These are phyloP conservation scores for Iris macrosiphon DNA, from an alignment of 106 monocot species.

Conservation along the genomic window DNA sequence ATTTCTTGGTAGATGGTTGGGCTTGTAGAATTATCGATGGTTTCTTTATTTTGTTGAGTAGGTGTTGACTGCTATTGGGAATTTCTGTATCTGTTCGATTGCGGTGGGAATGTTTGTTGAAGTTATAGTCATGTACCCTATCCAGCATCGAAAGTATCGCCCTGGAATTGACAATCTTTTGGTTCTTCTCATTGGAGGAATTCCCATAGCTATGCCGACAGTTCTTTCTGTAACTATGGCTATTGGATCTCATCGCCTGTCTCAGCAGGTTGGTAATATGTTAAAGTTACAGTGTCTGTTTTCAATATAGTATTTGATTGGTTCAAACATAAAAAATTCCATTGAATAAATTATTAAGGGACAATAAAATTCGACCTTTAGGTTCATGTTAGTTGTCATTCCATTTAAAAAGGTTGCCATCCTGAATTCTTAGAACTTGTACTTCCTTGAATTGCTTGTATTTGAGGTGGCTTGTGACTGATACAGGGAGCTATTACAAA, in stretches of 20 bases:
- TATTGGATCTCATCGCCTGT: slow-evolving; percentile 33
- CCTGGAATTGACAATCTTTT: slow-evolving; percentile 42
- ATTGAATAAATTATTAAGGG: too few species aligned
- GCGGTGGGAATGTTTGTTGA: slow-evolving; percentile 52
- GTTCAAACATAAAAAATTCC: too few species aligned
- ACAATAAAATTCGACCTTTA: too few species aligned
- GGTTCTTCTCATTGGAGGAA: slow-evolving; percentile 42
- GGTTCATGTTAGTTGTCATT: too few species aligned
- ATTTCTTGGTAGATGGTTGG: neutral
- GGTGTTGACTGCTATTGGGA: slow-evolving; percentile 64
- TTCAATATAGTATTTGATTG: too few species aligned
- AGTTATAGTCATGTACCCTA: slow-evolving; percentile 58
- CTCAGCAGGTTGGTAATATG: slow-evolving; percentile 76
- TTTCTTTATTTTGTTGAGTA: neutral
- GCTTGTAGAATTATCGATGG: neutral
- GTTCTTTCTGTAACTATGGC: slow-evolving; percentile 38
- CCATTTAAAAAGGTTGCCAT: neutral
- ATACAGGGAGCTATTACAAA: slow-evolving; percentile 62
- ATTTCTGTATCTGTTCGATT: slow-evolving; percentile 73
- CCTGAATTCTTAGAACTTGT: neutral
- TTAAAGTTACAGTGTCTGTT: too few species aligned
- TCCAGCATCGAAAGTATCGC: slow-evolving; percentile 37
- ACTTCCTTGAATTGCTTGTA: neutral
- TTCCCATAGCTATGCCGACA: slow-evolving; percentile 45
- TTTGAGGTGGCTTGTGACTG: too few species aligned